Evolutionary conservation across 805 yeast genomes (phyloP), one percentile per base, ranked within the genome.

Genomic region (Metschnikowia rubicola): DNA sequence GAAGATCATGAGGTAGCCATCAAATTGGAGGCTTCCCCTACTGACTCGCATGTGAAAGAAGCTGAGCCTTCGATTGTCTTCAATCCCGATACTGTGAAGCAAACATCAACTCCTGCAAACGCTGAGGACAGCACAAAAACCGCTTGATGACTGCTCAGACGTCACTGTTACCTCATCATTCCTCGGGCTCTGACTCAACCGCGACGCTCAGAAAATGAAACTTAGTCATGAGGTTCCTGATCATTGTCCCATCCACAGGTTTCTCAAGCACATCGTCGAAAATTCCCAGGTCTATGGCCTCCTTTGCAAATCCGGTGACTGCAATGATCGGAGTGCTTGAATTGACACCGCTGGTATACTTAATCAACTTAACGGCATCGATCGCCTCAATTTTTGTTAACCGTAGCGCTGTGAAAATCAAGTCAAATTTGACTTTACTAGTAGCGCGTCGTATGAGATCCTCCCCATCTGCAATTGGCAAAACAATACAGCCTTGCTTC

Each of bases 391-490:
- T 70, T 50, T 82, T 83, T 12, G 86, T 79, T 19, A 86, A 68
- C 54, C 79, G 79, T 45, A 86, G 71, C 2, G 92, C 94, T 0
- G 94, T 82, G 49, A 91, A 73, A 29, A 91, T 88, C 35, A 90
- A 55, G 65, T 91, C 97, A 69, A 89, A 92, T 60, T 81, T 84
- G 15, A 88, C 86, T 43, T 83, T 84, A 33, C 95, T 86, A 0
- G 96, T 86, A 7, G 89, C 88, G 46, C 94, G 70, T 50, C 94
- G 75, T 11, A 90, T 78, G 49, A 90, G 72, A 51, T 90, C 97
- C 50, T 89, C 92, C 1, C 96, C 96, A 48, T 83, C 82, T 0
- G 82, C 71, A 7, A 88, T 86, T 2, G 86, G 73, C 4, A 88
- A 86, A 8, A 89, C 96, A 10, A 84, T 80, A 67, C 96, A 89